A percentile compares a stretch with the other conserved stretches of the same genome.
phyloP scores from a whole-genome alignment of 1,284 basidiomycete species.

The Leccinum cinnamomeum region DNA sequence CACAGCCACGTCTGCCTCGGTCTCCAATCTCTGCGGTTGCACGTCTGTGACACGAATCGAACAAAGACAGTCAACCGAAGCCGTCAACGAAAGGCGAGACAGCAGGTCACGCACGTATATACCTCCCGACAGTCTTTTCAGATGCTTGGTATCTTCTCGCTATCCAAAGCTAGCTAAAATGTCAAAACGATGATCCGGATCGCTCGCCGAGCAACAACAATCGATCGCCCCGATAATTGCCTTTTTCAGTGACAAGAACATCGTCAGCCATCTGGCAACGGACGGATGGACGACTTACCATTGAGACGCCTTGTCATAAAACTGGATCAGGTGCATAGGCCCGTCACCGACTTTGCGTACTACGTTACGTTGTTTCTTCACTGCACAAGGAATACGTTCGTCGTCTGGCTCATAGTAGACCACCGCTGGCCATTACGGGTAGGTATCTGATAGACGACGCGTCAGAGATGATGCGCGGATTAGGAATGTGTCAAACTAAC shows the following conservation, averaged over 20 bases:
- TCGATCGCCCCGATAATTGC: constrained; percentile 49
- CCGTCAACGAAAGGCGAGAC: not conserved
- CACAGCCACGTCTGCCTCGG: constrained; percentile 28
- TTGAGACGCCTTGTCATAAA: constrained; percentile 60
- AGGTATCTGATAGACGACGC: not conserved
- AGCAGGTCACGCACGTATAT: constrained; percentile 41
- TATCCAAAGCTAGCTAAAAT: not conserved
- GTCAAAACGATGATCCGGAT: constrained; percentile 5
- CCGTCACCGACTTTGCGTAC: constrained; percentile 35
- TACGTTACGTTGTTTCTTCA: constrained; percentile 40
- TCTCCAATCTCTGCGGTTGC: constrained; percentile 53
- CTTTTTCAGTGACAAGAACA: constrained; percentile 29
- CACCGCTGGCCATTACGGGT: constrained; percentile 51
- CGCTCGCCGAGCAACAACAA: constrained; percentile 55
- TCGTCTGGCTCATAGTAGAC: constrained; percentile 52
- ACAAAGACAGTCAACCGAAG: not conserved
- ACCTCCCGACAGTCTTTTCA: constrained; percentile 50
- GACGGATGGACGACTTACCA: constrained; percentile 45
- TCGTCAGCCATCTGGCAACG: not conserved
- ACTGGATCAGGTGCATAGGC: constrained; percentile 58
- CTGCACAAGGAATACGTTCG: constrained; percentile 48
- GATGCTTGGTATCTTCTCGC: constrained; percentile 41
- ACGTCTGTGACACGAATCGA: constrained; percentile 30
- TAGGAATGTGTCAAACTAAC: constrained; percentile 26
- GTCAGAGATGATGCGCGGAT: constrained; percentile 9